A percentile compares a stretch with the other conserved stretches of the same genome.
Evolutionary conservation across 139 green algal species (phyloP).

Genomic region (Chlorokybus atmophyticus): DNA sequence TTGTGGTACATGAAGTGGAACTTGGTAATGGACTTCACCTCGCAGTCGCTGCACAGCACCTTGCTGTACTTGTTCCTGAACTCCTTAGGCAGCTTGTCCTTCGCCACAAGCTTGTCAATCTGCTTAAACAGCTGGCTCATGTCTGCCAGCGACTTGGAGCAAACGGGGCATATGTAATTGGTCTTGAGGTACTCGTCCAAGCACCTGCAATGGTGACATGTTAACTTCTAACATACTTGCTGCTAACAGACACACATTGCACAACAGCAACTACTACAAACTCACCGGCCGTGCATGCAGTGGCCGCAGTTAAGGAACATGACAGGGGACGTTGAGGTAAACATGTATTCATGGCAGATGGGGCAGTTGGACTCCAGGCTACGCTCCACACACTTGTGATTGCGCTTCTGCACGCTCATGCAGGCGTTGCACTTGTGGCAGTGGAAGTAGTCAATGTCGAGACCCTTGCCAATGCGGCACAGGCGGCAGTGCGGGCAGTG

Average conservation of each 20-base stretch:
- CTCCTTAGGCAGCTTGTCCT: conserved; percentile 37
- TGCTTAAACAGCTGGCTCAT: conserved; percentile 95
- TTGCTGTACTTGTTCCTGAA: conserved; percentile 21
- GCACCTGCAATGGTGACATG: too few relatives aligned
- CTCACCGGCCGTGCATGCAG: conserved; percentile 97
- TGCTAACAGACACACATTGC: too few relatives aligned
- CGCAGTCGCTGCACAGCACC: conserved; percentile 91
- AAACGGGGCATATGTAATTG: conserved; percentile 89
- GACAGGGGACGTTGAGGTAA: conserved; percentile 54
- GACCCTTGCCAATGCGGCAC: conserved; percentile 54
- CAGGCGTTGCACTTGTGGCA: conserved; percentile 97
- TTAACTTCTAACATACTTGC: too few relatives aligned
- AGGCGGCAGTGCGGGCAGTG: conserved; percentile 99
- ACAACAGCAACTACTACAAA: too few relatives aligned
- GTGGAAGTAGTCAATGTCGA: conserved; percentile 90
- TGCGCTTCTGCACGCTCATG: conserved; percentile 71
- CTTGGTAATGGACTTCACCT: conserved; percentile 35
- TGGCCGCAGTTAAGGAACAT: conserved; percentile 87
- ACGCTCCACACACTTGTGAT: conserved; percentile 75
- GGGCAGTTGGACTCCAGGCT: conserved; percentile 75
- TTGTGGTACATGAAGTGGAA: conserved; percentile 97
- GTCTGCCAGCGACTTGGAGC: conserved; percentile 83
- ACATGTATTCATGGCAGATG: conserved; percentile 89
- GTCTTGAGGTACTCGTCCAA: conserved; percentile 73
- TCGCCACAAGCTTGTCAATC: conserved; percentile 76